Evolutionary conservation across 805 yeast species (phyloP), one percentile per base, ranked within the genome.

Genomic region (Sugiyamaella marilandica): DNA sequence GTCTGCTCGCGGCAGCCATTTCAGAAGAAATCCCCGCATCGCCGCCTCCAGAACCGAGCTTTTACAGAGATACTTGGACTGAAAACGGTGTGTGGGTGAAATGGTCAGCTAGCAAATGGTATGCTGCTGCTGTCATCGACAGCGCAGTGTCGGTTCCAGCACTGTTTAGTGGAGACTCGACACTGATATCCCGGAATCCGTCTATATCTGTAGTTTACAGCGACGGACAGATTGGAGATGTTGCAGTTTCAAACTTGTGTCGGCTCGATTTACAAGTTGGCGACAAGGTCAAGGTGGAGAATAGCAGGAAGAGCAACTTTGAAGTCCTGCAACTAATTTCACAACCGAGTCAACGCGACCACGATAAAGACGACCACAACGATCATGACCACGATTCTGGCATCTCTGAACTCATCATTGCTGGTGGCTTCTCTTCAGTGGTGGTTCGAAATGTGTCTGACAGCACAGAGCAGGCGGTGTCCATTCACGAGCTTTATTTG

Each of bases 231-330:
- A 51, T 48, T 16, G 51, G 52, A 2, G 57, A 48, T 13, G 32
- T 50, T 18, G 18, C 51, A 2, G 24, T 33, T 5, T 16, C 32
- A 5, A 33, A 49, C 14, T 14, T 52, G 31, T 44, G 31, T 14
- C 46, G 47, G 21, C 37, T 60, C 13, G 61, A 60, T 47, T 32
- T 60, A 2, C 41, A 41, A 37, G 39, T 47, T 1, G 62, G 59
- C 1, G 62, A 60, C 37, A 51, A 44, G 18, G 58, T 60, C 19
- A 58, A 59, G 47, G 29, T 50, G n/a, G 52, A 48, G 16, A 45
- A 54, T 7, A 54, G 57, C 36, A 51, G 54, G 45, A 51, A 50
- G 34, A 19, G 24, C 33, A 39, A 41, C 32, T 58, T 34, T 46
- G 51, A 55, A 35, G 51, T 59, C 10, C 11, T 45, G 3, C 55